Conservation (phyloP, 345 rosid genomes). For the Rhodomyrtus tomentosa region DNA sequence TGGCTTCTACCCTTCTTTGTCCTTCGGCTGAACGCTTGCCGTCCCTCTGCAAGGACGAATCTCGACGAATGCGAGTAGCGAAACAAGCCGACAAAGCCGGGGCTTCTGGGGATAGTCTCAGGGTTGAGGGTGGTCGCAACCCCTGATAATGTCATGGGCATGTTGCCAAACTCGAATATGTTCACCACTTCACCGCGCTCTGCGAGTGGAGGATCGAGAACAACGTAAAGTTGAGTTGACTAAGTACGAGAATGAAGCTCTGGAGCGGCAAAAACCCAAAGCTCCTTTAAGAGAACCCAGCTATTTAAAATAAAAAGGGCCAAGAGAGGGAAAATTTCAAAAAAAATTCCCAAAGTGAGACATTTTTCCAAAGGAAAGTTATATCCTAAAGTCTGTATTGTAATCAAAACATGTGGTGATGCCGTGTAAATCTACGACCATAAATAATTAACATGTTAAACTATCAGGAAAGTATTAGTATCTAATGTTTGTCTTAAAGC, state of each 20-base stretch:
- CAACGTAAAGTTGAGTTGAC: not conserved
- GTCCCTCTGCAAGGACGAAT: not conserved
- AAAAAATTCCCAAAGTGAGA: not conserved
- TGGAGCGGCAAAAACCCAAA: not conserved
- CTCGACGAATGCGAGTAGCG: slow-evolving; percentile 10
- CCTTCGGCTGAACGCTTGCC: slow-evolving; percentile 1
- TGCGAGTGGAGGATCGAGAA: not conserved
- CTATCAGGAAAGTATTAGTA: too few relatives aligned
- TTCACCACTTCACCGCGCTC: not conserved
- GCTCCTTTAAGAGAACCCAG: not conserved
- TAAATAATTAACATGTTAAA: too few relatives aligned
- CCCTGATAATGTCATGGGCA: slow-evolving; percentile 25
- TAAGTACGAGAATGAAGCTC: not conserved
- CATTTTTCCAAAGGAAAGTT: too few relatives aligned
- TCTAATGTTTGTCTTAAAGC: not conserved
- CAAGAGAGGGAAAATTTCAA: not conserved
- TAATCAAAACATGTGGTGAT: too few relatives aligned
- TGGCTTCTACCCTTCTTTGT: slow-evolving; percentile 8
- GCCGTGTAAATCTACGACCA: too few relatives aligned
- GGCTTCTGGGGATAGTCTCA: slow-evolving; percentile 8
- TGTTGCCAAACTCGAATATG: slow-evolving; percentile 3
- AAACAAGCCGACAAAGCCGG: slow-evolving; percentile 16
- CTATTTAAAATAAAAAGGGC: not conserved
- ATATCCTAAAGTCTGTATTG: too few relatives aligned
- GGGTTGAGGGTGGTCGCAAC: slow-evolving; percentile 13